Base-by-base conservation (phyloP, 1,284 basidiomycete genomes). In the Pyrrhoderma noxium region DNA sequence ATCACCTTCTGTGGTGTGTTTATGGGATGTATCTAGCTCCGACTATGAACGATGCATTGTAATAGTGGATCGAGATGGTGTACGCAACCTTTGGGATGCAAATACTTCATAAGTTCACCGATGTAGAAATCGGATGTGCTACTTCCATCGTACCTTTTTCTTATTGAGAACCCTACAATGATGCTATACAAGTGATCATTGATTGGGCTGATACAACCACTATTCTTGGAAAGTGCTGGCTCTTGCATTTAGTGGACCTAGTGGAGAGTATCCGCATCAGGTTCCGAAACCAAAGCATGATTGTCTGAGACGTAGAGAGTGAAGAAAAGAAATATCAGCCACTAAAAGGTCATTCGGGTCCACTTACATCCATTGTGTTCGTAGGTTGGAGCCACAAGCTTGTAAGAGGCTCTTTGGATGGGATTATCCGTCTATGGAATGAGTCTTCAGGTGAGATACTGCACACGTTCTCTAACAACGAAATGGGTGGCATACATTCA, bases 351-450 rank as follows among this genome's bases (percentile, higher is more conserved):
- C 46, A 39, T 39, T 23, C 19, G 35, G 3, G 27, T 31, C n/a
- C n/a, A n/a, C n/a, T 47, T 8, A 9, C 5, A 13, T 47, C 46
- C 2, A 38, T 47, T 38, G 46, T 38, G 3, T 47, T 36, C 18
- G 38, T 38, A 3, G 21, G n/a, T 38, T 38, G 2, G 46, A 49
- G 11, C 38, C 37, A 23, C 34, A 41, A 18, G 8, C n/a, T 49
- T 22, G 38, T 18, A 11, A 23, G 37, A 4, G 38, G 47, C n/a
- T 49, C 47, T 2, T 8, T 9, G 5, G 47, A 49, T 27, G 23
- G 21, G 0, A 25, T 23, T 8, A 49, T 49, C 18, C 23, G 47
- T 27, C n/a, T 49, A 16, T 49, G 47, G 47, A 31, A 41, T 14
- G 38, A 25, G 11, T 23, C 13, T 2, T 40, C 19, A 18, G 38